A percentile compares a stretch with the other conserved stretches of the same genome.
Evolutionary conservation across 1,284 basidiomycete species (phyloP).

Genomic region (Sporisorium sorghi): DNA sequence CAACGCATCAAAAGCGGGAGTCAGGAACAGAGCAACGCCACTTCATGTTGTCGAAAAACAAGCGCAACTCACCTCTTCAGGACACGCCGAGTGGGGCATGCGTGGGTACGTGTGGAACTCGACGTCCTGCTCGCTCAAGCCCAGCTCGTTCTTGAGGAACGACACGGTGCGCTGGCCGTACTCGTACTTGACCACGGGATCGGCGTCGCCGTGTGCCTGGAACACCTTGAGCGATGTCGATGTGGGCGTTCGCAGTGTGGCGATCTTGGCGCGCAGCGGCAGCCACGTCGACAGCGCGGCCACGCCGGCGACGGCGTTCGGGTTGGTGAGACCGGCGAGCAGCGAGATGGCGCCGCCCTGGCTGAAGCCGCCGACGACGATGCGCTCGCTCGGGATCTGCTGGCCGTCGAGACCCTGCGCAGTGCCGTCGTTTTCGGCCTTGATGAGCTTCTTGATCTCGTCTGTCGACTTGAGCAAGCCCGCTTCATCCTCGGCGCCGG

Average conservation of each 20-base stretch:
- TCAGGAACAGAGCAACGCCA: no score
- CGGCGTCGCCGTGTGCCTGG: constrained; percentile 63
- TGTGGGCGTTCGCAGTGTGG: constrained; percentile 40
- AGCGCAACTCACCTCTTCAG: constrained; percentile 53
- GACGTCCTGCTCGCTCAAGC: constrained; percentile 47
- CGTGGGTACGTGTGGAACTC: constrained; percentile 58
- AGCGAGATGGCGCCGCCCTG: constrained; percentile 66
- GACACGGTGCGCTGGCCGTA: constrained; percentile 55
- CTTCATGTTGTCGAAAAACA: no score
- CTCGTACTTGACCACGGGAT: constrained; percentile 62
- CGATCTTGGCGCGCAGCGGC: constrained; percentile 62
- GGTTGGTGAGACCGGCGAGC: constrained; percentile 57
- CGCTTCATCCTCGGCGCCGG: constrained; percentile 62
- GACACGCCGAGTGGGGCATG: constrained; percentile 67
- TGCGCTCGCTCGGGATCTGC: constrained; percentile 57
- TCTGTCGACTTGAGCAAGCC: constrained; percentile 60
- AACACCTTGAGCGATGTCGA: constrained; percentile 58
- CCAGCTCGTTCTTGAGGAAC: constrained; percentile 56
- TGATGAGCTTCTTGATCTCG: constrained; percentile 59
- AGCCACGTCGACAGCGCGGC: constrained; percentile 65
- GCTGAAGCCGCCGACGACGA: constrained; percentile 62
- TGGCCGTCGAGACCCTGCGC: constrained; percentile 55
- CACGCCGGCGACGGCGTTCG: constrained; percentile 58
- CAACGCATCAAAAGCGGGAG: constrained; percentile 7
- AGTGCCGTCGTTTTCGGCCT: constrained; percentile 62